Percentiles rank a stretch among this genome's conserved stretches.
phyloP scores from a whole-genome alignment of 2,329 filamentous ascomycete species.

The Leptographium lundbergii region DNA sequence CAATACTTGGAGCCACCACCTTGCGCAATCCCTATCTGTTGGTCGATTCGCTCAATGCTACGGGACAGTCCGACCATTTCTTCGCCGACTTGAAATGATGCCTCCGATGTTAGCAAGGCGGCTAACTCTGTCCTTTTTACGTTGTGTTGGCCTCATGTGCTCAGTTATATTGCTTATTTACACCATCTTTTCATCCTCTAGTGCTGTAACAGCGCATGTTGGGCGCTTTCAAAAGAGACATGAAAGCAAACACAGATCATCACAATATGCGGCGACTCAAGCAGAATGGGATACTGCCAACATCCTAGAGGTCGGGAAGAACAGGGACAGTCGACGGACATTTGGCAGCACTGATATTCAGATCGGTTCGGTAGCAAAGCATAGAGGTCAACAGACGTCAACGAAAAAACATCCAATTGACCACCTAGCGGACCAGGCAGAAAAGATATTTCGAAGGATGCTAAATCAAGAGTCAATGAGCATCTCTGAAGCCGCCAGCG shows the following conservation, averaged over 20 bases:
- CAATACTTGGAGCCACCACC: too few relatives aligned
- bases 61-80: background rate
- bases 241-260: background rate
- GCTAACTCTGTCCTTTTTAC: background rate
- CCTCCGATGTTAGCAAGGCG: background rate
- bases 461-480: constrained; percentile 32
- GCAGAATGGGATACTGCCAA: background rate
- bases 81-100: background rate
- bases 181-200: background rate
- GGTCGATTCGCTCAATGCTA: background rate
- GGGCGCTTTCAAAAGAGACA: background rate
- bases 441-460: constrained; percentile 26
- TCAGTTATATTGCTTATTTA: background rate
- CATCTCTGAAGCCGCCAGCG: constrained; percentile 37
- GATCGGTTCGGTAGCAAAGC: too few relatives aligned
- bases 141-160: background rate
- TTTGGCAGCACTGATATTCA: background rate
- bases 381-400: background rate
- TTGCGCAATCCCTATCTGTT: too few relatives aligned
- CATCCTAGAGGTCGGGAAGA: too few relatives aligned
- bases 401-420: constrained; percentile 35
- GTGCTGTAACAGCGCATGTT: background rate
- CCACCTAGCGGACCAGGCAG: constrained; percentile 33
- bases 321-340: background rate
- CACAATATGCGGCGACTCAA: background rate